Conservation (phyloP, 208 protist species). For the Crithidia bombi region DNA sequence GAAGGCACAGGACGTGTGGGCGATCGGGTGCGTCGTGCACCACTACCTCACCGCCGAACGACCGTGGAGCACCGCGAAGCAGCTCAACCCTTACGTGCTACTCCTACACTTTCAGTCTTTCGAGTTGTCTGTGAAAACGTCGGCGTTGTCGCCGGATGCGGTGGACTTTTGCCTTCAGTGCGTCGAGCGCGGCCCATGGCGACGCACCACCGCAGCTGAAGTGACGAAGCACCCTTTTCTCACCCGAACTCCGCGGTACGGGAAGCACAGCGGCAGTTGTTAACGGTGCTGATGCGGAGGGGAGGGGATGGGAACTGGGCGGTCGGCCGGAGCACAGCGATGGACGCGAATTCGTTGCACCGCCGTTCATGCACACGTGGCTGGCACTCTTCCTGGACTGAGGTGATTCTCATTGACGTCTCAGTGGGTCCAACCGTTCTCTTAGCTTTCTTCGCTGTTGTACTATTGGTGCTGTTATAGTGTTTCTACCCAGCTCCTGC, state of each 20-base stretch:
- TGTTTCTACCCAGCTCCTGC: too few relatives aligned
- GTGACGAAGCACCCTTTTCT: conserved; percentile 25
- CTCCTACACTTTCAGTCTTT: conserved; percentile 31
- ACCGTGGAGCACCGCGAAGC: conserved; percentile 24
- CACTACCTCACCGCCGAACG: conserved; percentile 80
- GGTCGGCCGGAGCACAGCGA: too few relatives aligned
- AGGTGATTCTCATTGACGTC: too few relatives aligned
- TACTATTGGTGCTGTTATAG: too few relatives aligned
- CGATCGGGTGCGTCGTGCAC: conserved; percentile 95
- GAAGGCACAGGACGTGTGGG: conserved; percentile 94
- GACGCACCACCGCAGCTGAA: conserved; percentile 9
- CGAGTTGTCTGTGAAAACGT: conserved; percentile 24
- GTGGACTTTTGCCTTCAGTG: conserved; percentile 36
- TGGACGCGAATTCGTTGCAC: too few relatives aligned
- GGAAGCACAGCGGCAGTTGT: too few relatives aligned
- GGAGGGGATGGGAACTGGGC: too few relatives aligned
- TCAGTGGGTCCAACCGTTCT: too few relatives aligned
- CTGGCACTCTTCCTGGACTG: too few relatives aligned
- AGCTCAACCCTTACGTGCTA: conserved; percentile 33
- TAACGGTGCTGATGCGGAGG: too few relatives aligned
- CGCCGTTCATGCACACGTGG: too few relatives aligned
- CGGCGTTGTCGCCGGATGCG: conserved; percentile 17
- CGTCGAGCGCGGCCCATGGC: conserved; percentile 25
- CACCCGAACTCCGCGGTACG: background rate
- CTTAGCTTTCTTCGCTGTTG: too few relatives aligned